Percentiles rank a stretch among this genome's conserved stretches.
Conservation (phyloP, 768 basidiomycete species). For the Collybia sordida region DNA sequence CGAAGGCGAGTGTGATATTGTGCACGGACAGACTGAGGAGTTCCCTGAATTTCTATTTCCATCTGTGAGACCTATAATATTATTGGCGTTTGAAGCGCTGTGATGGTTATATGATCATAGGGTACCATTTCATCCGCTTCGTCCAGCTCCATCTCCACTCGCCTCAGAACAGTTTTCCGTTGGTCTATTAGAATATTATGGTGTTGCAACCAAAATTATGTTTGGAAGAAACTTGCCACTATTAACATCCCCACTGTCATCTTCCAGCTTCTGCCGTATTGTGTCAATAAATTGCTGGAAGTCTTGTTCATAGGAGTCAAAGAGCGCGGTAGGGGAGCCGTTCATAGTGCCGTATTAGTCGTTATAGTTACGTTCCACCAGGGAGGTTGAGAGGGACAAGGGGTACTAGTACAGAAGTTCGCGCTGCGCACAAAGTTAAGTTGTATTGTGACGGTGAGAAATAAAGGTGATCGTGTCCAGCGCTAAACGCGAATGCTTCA, state of each 20-base stretch:
- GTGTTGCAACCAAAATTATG: background rate
- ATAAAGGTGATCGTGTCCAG: background rate
- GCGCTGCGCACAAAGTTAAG: background rate
- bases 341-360: conserved; percentile 54
- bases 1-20: conserved; percentile 77
- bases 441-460: background rate
- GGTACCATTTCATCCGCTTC: conserved; percentile 95
- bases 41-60: conserved; percentile 97
- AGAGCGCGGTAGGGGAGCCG: conserved; percentile 80
- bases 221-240: conserved; percentile 53
- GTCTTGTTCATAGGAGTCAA: conserved; percentile 91
- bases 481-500: no score
- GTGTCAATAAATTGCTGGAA: conserved; percentile 79
- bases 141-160: conserved; percentile 94
- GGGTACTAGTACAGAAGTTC: background rate
- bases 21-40: conserved; percentile 80
- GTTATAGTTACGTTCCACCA: conserved; percentile 25
- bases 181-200: conserved; percentile 53
- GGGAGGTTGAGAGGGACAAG: conserved; percentile 17
- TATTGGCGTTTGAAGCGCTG: conserved; percentile 1
- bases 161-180: conserved; percentile 73
- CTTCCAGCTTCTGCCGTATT: conserved; percentile 76
- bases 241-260: conserved; percentile 56
- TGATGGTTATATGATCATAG: background rate
- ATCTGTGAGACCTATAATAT: conserved; percentile 86